Evolutionary conservation across 495 filamentous ascomycete genomes (phyloP), one percentile per base, ranked within the genome.

Genomic region (Aspergillus biplanus): DNA sequence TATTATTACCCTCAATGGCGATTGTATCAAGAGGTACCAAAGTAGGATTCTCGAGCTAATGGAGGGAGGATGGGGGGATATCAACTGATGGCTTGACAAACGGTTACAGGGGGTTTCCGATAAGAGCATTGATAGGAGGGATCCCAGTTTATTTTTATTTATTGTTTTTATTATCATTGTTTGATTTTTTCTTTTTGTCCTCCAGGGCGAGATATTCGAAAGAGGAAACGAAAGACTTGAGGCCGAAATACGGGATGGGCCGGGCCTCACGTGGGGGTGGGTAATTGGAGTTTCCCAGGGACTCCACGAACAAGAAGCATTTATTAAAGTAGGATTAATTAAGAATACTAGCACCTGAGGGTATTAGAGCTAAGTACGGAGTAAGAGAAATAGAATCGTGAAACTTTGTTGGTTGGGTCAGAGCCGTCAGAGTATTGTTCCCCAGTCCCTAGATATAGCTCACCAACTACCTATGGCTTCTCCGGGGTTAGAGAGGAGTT

Each of bases 241-340:
- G 31, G 53, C 53, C 53, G 61, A 63, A 50, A 37, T 50, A 57
- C 53, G 61, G 61, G 54, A 52, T 50, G 60, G 47, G 60, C 53
- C 60, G 60, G 61, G 44, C 53, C 53, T 57, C 53, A 39, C 61
- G 61, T 63, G 61, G 61, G 61, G 61, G 60, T 56, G 27, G 27
- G 39, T 11, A 44, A 44, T 44, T 44, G 39, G 21, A 27, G n/a
- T 44, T 50, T 16, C 46, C 46, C 18, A 50, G 0, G 1, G 5
- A 27, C 27, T n/a, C 4, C 39, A 11, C 8, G 21, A 27, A 27
- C 21, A 27, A 27, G 21, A 27, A 27, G 21, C 21, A 27, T 27
- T 27, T 27, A 27, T 27, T 27, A 27, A 27, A 27, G 21, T 27
- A 27, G 21, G 21, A 27, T 27, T 5, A 9, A 44, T 44, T 0